Evolutionary conservation across 768 basidiomycete genomes (phyloP), one percentile per base, ranked within the genome.

Genomic region (Xanthoconium stramineum): DNA sequence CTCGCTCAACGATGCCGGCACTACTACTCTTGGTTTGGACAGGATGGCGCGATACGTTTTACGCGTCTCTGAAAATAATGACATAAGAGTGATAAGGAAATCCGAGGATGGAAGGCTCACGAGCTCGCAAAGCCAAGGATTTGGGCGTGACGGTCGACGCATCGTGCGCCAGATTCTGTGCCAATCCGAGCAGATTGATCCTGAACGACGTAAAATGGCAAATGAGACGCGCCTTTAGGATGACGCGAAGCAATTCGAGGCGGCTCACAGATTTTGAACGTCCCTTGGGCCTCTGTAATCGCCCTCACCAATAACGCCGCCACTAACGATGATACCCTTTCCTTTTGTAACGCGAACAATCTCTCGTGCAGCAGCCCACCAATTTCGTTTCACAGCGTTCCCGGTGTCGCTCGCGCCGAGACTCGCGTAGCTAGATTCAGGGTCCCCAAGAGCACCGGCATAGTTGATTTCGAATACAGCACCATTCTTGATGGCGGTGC

Each of bases 391-490:
- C 5, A 83, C 81, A 10, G 69, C 70, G 3, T 76, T 64, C 0
- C 82, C 84, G 32, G 75, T 78, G 54, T 85, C 83, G 15, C 76
- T 81, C 3, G 72, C 80, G 7, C 80, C 79, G 13, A 80, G 76
- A 15, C 75, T 72, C 4, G 72, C 61, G 12, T 82, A 68, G 19
- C 74, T 61, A 0, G 76, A 55, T 45, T 85, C 83, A 19, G 78
- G 76, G 47, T 85, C 84, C 1, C 81, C 84, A 0, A 94, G 70
- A 0, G 89, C 87, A 14, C 88, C 88, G 0, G 83, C 83, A 58
- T 93, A 94, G 59, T 78, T 79, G 45, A 94, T 81, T 70, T 94
- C 92, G 64, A 95, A 93, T 0, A 85, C 86, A 0, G 86, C 86
- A 10, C 92, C 92, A 58, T 91, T 90, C 61, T 85, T 86, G 28